Percentiles rank a stretch among this genome's conserved stretches.
Conservation (phyloP, 495 filamentous ascomycete genomes). For the Podospora anserina region DNA sequence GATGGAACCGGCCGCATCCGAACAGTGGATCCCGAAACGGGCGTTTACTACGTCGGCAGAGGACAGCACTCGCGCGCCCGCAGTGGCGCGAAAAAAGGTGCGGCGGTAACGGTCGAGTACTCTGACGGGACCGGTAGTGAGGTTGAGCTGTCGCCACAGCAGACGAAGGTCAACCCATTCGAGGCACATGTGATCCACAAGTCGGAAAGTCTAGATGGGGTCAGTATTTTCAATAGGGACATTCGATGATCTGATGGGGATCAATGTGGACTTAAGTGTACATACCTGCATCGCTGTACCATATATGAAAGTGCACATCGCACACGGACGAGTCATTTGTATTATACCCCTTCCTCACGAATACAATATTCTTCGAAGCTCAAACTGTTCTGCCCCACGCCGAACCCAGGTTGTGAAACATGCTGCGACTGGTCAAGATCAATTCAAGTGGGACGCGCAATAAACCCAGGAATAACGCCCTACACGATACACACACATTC, state of each 20-base stretch:
- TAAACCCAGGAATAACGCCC: too few relatives aligned
- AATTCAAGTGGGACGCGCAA: too few relatives aligned
- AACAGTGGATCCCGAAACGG: background rate
- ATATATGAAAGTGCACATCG: background rate
- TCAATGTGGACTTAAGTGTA: background rate
- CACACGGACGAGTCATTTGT: background rate
- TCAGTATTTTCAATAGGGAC: background rate
- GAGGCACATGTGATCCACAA: constrained; percentile 15
- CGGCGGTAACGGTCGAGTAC: background rate
- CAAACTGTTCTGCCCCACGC: background rate
- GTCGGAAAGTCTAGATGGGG: background rate
- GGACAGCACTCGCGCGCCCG: too few relatives aligned
- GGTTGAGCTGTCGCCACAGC: constrained; percentile 7
- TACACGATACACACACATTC: too few relatives aligned
- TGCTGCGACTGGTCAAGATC: too few relatives aligned
- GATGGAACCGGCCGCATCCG: constrained; percentile 6
- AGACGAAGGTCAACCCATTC: constrained; percentile 10
- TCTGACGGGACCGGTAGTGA: constrained; percentile 9
- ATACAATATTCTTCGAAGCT: background rate
- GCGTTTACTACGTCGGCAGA: background rate
- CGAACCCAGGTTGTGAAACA: too few relatives aligned
- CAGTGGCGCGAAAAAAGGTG: background rate
- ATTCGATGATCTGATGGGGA: background rate
- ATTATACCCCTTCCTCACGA: background rate
- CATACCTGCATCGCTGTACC: background rate